Evolutionary conservation across 1,139 yeast genomes (phyloP), one percentile per base, ranked within the genome.

Genomic region (Taiozyma sp.): DNA sequence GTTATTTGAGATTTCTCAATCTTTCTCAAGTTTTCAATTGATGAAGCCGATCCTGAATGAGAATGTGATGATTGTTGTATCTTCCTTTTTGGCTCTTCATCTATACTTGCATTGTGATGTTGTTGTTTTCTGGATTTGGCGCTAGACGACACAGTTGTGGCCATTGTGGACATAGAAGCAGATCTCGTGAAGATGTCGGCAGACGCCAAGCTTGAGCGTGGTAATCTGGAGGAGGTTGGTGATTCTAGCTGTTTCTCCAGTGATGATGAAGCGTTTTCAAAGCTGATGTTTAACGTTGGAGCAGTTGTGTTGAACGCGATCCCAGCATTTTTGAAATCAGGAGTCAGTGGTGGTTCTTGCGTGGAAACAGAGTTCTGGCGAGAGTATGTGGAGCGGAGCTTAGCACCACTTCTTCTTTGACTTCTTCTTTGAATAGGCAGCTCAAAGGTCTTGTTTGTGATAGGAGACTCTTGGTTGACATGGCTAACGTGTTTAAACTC

Each of bases 401-500:
- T 39, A n/a, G 10, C n/a, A 19, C 21, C 14, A 11, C 42, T 13
- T 43, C 35, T 8, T 14, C 22, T 24, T 19, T 26, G 39, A 11
- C 42, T 13, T 43, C 35, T 8, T 14, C 22, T 24, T 19, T 26
- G 39, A 19, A n/a, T 26, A 10, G 50, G 54, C 30, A 52, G 48
- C 29, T 53, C 55, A 44, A 51, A 53, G 1, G 53, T 40, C 28
- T 37, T 52, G 42, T 55, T 50, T 3, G 60, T 53, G 39, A 53
- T 53, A 10, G 58, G 48, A 6, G 53, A 22, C 13, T 49, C 49
- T 11, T 45, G 46, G 32, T 56, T 56, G 22, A 50, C 54, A 42
- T 62, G 65, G 7, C 59, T 55, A 43, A 62, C 55, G 43, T 62
- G 65, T 9, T 54, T 57, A 47, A 62, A 62, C 0, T 53, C 62